Evolutionary conservation across 2,329 filamentous ascomycete genomes (phyloP).

Genomic region (Alternaria solani): DNA sequence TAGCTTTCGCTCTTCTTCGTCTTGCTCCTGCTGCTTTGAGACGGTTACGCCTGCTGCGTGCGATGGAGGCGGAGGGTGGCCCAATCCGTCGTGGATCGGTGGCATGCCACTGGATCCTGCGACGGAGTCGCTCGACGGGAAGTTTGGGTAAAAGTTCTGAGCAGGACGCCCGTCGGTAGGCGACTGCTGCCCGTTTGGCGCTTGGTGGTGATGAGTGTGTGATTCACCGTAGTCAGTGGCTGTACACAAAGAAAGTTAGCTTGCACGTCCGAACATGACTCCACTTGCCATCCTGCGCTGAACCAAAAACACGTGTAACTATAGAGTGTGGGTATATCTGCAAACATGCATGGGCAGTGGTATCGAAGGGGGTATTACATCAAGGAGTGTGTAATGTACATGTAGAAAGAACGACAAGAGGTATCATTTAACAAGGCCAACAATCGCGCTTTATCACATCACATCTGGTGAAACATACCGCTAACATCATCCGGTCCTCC

Average conservation of each 20-base stretch:
- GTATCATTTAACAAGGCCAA: conserved; percentile 52
- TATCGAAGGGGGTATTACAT: conserved; percentile 54
- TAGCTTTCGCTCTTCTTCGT: conserved; percentile 67
- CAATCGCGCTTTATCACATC: conserved; percentile 53
- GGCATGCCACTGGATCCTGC: conserved; percentile 67
- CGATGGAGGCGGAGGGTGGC: conserved; percentile 54
- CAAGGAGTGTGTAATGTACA: conserved; percentile 55
- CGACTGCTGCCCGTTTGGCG: conserved; percentile 63
- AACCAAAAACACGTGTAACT: conserved; percentile 42
- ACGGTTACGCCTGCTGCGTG: conserved; percentile 54
- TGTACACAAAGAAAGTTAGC: conserved; percentile 57
- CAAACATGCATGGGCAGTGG: conserved; percentile 46
- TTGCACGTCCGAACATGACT: conserved; percentile 43
- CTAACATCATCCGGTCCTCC: conserved; percentile 81
- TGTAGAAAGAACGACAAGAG: conserved; percentile 52
- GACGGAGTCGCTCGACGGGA: conserved; percentile 66
- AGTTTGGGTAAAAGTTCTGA: conserved; percentile 78
- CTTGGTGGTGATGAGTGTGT: conserved; percentile 72
- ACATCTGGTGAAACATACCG: conserved; percentile 99
- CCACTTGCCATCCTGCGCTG: conserved; percentile 31
- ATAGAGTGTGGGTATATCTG: conserved; percentile 29
- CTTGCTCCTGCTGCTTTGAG: conserved; percentile 59
- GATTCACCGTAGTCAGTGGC: conserved; percentile 68
- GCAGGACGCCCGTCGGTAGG: conserved; percentile 74
- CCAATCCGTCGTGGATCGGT: conserved; percentile 68